Evolutionary conservation across 352 stramenopile species (phyloP).

Genomic region (Pythium coloratum): DNA sequence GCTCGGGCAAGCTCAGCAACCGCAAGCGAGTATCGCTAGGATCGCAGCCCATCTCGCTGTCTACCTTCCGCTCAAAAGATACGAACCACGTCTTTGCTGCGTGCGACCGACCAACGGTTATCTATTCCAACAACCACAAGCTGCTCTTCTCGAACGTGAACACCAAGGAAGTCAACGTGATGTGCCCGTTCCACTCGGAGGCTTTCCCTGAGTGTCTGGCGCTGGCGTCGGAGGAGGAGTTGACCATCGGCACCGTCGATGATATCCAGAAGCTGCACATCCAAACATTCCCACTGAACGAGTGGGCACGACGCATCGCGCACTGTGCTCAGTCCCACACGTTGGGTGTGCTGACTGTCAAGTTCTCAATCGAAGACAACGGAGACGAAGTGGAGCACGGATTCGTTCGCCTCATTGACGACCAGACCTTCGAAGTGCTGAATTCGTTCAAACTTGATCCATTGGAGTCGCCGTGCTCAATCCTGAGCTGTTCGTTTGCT

Average conservation of each 20-base stretch:
- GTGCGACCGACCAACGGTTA: slow-evolving; percentile 96
- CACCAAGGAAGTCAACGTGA: slow-evolving; percentile 91
- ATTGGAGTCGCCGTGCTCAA: slow-evolving; percentile 87
- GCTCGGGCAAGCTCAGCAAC: slow-evolving; percentile 48
- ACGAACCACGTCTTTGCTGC: slow-evolving; percentile 96
- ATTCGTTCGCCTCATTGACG: slow-evolving; percentile 95
- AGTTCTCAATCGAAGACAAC: slow-evolving; percentile 79
- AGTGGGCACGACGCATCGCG: slow-evolving; percentile 93
- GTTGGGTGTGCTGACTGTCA: slow-evolving; percentile 80
- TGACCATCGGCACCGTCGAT: slow-evolving; percentile 97
- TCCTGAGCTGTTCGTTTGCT: slow-evolving; percentile 75
- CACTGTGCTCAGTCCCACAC: slow-evolving; percentile 80
- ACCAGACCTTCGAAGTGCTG: slow-evolving; percentile 95
- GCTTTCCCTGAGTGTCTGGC: slow-evolving; percentile 95
- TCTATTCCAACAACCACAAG: slow-evolving; percentile 96
- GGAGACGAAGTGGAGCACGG: slow-evolving; percentile 85
- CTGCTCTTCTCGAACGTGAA: slow-evolving; percentile 97
- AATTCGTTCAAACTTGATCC: slow-evolving; percentile 87
- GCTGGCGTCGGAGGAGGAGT: slow-evolving; percentile 92
- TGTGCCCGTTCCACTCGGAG: slow-evolving; percentile 92
- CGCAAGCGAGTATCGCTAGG: slow-evolving; percentile 95
- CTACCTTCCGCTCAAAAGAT: slow-evolving; percentile 91
- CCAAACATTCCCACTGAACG: slow-evolving; percentile 93
- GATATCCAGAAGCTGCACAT: slow-evolving; percentile 99
- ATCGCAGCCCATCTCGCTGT: slow-evolving; percentile 94